phyloP scores from a whole-genome alignment of 2,329 filamentous ascomycete genomes.

The Arachnomyces sp. region DNA sequence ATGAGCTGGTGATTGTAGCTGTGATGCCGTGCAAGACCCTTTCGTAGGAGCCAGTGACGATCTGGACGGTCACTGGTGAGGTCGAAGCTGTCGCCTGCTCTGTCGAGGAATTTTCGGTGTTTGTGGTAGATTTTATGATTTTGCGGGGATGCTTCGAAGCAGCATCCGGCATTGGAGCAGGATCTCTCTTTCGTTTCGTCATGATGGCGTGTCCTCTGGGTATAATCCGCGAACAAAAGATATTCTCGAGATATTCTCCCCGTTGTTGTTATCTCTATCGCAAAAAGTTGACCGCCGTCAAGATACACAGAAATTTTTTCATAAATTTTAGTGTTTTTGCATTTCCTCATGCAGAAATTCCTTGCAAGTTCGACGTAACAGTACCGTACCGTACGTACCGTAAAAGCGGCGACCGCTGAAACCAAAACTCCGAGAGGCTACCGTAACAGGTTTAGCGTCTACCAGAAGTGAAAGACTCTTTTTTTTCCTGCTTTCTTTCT shows the following conservation, averaged over 20 bases:
- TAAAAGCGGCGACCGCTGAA: no score
- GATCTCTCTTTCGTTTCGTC: conserved; percentile 40
- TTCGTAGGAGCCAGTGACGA: conserved; percentile 91
- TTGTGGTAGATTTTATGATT: conserved; percentile 23
- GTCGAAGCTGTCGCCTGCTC: conserved; percentile 17
- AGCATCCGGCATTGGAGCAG: conserved; percentile 20
- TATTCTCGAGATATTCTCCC: no score
- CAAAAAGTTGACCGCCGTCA: no score
- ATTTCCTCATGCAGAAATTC: no score
- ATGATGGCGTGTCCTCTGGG: conserved; percentile 17
- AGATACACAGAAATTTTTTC: not conserved
- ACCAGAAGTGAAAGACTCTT: no score
- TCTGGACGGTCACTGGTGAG: conserved; percentile 59
- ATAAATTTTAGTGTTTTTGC: not conserved
- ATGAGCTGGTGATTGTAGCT: conserved; percentile 49
- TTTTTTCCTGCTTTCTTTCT: not conserved
- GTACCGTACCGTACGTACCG: no score
- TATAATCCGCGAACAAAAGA: no score
- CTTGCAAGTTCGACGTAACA: no score
- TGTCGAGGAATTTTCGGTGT: conserved; percentile 13
- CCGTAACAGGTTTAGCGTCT: no score
- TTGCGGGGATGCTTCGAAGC: conserved; percentile 22
- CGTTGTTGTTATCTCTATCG: no score
- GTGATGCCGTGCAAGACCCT: conserved; percentile 83
- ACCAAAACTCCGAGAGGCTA: no score